phyloP scores from a whole-genome alignment of 1,284 basidiomycete genomes.

The Austroboletus novae-zelandiae region DNA sequence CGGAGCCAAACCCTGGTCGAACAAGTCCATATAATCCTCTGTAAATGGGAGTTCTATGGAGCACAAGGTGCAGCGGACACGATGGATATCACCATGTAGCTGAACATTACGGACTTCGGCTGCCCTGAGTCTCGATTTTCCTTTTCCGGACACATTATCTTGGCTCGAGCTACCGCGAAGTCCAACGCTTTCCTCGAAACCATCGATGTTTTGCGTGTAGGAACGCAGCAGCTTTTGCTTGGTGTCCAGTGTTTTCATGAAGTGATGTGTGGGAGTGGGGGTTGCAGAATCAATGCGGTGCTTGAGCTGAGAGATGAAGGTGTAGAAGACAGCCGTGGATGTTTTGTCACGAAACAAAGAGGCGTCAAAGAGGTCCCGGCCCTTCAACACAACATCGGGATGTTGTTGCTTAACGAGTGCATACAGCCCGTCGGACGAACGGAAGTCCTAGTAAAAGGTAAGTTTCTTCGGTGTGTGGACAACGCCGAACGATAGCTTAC shows the following conservation, averaged over 20 bases:
- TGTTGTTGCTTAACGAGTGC: slow-evolving; percentile 82
- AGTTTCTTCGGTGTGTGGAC: neutral
- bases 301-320: slow-evolving; percentile 91
- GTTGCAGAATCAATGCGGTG: slow-evolving; percentile 76
- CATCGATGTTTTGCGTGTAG: slow-evolving; percentile 97
- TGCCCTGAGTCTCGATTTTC: slow-evolving; percentile 60
- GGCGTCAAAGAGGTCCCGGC: slow-evolving; percentile 88
- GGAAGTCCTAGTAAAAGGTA: slow-evolving; percentile 69
- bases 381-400: slow-evolving; percentile 80
- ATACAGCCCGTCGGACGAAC: slow-evolving; percentile 86
- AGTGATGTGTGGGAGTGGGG: slow-evolving; percentile 84
- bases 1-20: slow-evolving; percentile 69
- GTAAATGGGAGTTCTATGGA: slow-evolving; percentile 71
- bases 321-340: slow-evolving; percentile 90
- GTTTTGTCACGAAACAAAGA: slow-evolving; percentile 80
- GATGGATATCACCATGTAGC: slow-evolving; percentile 89
- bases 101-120: slow-evolving; percentile 83
- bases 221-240: slow-evolving; percentile 85
- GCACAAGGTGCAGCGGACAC: slow-evolving; percentile 83
- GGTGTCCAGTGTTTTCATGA: slow-evolving; percentile 80
- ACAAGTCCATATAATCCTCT: slow-evolving; percentile 57
- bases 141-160: slow-evolving; percentile 51
- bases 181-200: slow-evolving; percentile 81
- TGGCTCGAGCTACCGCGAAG: slow-evolving; percentile 63
- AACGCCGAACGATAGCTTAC: slow-evolving; percentile 44